Evolutionary conservation across 495 filamentous ascomycete species (phyloP), one percentile per base, ranked within the genome.

Genomic region (Neurospora intermedia): DNA sequence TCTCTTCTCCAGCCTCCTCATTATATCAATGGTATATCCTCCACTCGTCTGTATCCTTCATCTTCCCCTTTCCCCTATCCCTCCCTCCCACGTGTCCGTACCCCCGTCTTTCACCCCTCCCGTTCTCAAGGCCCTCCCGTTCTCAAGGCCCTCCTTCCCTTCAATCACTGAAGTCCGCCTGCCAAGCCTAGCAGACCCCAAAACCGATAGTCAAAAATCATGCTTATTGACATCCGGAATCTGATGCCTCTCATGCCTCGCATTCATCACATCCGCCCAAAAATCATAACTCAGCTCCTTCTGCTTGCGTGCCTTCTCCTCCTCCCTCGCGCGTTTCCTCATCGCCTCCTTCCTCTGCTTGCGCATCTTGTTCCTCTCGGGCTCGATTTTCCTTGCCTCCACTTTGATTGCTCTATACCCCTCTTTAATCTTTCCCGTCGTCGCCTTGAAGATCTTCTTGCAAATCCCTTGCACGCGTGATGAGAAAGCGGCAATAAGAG

Each of bases 141-240:
- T 48, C 9, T 23, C 23, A 16, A 2, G 23, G 13, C 20, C 54
- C 1, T 31, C 11, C 6, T 62, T 13, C 23, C 27, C 54, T 7
- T 62, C 54, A 18, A 18, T 16, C 13, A 16, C 71, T 8, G 6
- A 43, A 43, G 42, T 4, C 42, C 42, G 15, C 42, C 42, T 43
- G 42, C 42, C 42, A 43, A 15, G 5, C 42, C 15, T 6, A 15
- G 42, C 42, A 43, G 42, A 43, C 42, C 42, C 15, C 15, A 15
- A 15, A 41, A 4, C 48, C 23, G 13, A 8, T 9, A 23, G 54
- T 73, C 43, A 40, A 62, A n/a, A 40, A 40, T 66, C 78, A 62
- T 78, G 81, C 27, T 80, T 74, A 69, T 85, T 85, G 69, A 81
- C 72, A 39, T 81, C 81, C n/a, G 84, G 83, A 70, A 85, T 84